A percentile compares a stretch with the other conserved stretches of the same genome.
These are phyloP conservation scores for Sonneratia caseolaris DNA, from an alignment of 345 rosid species.

Conservation along the genomic window DNA sequence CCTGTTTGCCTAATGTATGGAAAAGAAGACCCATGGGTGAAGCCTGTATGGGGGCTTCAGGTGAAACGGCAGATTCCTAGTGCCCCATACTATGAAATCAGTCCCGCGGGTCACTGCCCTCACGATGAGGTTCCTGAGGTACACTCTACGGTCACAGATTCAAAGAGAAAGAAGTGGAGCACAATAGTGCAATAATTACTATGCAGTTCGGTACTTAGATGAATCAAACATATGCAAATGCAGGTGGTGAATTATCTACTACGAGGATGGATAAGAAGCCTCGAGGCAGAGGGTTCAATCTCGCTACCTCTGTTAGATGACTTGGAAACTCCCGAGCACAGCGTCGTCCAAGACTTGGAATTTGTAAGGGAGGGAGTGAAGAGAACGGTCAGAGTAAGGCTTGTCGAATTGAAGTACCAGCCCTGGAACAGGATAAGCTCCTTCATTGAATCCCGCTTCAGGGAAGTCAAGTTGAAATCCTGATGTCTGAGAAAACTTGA, in stretches of 20 bases:
- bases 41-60: constrained; percentile 72
- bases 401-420: constrained; percentile 39
- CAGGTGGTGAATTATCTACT: constrained; percentile 80
- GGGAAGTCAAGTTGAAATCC: constrained; percentile 20
- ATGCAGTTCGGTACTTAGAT: background rate
- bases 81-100: constrained; percentile 80
- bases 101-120: constrained; percentile 99
- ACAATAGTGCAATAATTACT: background rate
- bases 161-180: background rate
- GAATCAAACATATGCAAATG: background rate
- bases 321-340: constrained; percentile 19
- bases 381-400: constrained; percentile 37
- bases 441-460: constrained; percentile 20
- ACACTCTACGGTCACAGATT: background rate
- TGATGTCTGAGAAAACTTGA: background rate
- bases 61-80: constrained; percentile 67
- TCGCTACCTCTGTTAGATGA: constrained; percentile 53
- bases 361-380: constrained; percentile 53
- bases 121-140: constrained; percentile 99
- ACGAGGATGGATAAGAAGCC: constrained; percentile 72
- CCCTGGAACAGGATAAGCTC: constrained; percentile 44
- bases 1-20: constrained; percentile 84
- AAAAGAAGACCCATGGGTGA: constrained; percentile 96
- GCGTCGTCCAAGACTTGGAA: constrained; percentile 43
- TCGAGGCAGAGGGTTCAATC: constrained; percentile 53